Evolutionary conservation across 345 rosid species (phyloP).

Genomic region (Bruguiera gymnorhiza): DNA sequence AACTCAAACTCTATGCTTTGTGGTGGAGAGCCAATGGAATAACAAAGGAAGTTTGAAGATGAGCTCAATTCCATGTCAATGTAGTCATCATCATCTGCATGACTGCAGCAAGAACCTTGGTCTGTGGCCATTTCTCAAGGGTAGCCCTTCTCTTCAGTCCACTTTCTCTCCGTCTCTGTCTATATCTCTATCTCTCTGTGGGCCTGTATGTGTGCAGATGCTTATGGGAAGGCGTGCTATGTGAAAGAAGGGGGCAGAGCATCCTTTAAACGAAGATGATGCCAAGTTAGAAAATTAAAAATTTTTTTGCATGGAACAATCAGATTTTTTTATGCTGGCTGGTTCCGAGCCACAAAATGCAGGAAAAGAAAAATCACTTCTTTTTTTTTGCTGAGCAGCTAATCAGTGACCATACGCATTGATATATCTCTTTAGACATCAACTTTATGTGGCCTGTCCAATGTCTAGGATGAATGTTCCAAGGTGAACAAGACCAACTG

Average conservation of each 20-base stretch:
- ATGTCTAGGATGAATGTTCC: too few relatives aligned
- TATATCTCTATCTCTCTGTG: constrained; percentile 6
- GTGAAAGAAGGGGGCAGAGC: constrained; percentile 27
- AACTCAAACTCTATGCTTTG: constrained; percentile 83
- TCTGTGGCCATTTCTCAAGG: constrained; percentile 9
- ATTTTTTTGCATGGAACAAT: constrained; percentile 17
- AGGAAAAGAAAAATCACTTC: constrained; percentile 16
- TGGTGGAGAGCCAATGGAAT: constrained; percentile 52
- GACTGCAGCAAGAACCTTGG: neutral
- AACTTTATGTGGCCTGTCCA: neutral
- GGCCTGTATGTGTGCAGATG: constrained; percentile 21
- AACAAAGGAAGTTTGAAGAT: constrained; percentile 44
- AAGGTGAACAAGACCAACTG: too few relatives aligned
- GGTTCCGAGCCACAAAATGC: constrained; percentile 38
- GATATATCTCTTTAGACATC: neutral
- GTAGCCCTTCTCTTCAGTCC: constrained; percentile 16
- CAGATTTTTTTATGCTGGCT: constrained; percentile 24
- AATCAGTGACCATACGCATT: constrained; percentile 22
- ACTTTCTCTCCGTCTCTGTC: neutral
- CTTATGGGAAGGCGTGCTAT: constrained; percentile 29
- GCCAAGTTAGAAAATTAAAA: constrained; percentile 26
- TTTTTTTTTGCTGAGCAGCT: constrained; percentile 4
- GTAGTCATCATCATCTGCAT: constrained; percentile 63
- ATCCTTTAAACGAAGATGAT: constrained; percentile 40
- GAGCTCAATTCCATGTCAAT: constrained; percentile 68